phyloP scores from a whole-genome alignment of 257 asterid species.

The Penstemon newberryi region DNA sequence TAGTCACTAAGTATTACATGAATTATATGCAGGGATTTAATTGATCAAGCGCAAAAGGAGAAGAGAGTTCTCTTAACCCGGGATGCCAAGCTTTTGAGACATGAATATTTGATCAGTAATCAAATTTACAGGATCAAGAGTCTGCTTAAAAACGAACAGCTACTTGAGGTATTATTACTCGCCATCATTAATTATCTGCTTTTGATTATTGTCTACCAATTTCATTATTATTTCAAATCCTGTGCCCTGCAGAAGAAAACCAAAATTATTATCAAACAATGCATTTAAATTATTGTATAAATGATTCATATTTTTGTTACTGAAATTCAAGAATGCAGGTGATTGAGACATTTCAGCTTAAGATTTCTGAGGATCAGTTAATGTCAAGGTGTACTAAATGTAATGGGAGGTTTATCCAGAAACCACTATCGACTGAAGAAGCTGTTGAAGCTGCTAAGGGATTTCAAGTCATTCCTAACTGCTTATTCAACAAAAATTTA shows the following conservation, averaged over 20 bases:
- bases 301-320: not conserved
- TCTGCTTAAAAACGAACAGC: conserved; percentile 81
- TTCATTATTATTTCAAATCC: not conserved
- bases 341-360: conserved; percentile 70
- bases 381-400: conserved; percentile 96
- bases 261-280: not conserved
- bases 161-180: conserved; percentile 59
- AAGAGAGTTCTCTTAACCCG: conserved; percentile 84
- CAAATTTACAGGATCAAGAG: conserved; percentile 78
- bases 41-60: conserved; percentile 80
- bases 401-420: conserved; percentile 87
- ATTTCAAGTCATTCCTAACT: conserved; percentile 90
- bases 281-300: not conserved
- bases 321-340: conserved; percentile 49
- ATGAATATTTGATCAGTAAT: conserved; percentile 70
- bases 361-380: conserved; percentile 70
- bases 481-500: conserved; percentile 74
- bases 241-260: not conserved
- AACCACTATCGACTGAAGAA: conserved; percentile 87
- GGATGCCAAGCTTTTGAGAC: conserved; percentile 80
- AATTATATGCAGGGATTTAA: conserved; percentile 59
- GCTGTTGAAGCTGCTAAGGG: conserved; percentile 93
- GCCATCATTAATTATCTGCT: not conserved
- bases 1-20: not conserved
- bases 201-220: not conserved